A percentile compares a stretch with the other conserved stretches of the same genome.
These are phyloP conservation scores for Melanogaster broomeanus DNA, from an alignment of 768 basidiomycete genomes.

Conservation along the genomic window DNA sequence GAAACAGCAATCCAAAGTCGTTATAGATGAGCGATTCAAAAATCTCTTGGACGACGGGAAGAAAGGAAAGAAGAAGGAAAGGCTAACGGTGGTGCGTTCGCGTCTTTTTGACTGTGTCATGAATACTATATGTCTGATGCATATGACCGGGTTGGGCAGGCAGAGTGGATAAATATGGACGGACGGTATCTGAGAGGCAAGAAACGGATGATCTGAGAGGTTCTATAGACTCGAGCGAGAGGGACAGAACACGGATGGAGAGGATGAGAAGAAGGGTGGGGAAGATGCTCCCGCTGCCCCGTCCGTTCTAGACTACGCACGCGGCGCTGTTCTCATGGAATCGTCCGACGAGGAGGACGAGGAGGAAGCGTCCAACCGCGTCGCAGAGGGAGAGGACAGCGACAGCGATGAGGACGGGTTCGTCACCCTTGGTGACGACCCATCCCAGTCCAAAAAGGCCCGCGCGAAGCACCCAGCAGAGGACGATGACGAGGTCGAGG, in stretches of 20 bases:
- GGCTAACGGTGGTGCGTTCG: conserved; percentile 16
- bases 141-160: conserved; percentile 30
- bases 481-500: conserved; percentile 49
- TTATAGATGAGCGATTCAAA: conserved; percentile 92
- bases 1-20: conserved; percentile 78
- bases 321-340: conserved; percentile 84
- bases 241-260: conserved; percentile 27
- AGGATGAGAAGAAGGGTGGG: conserved; percentile 31
- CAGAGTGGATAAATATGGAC: conserved; percentile 89
- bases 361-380: conserved; percentile 11
- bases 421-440: conserved; percentile 51
- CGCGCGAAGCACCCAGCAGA: conserved; percentile 1
- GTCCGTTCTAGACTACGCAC: conserved; percentile 74
- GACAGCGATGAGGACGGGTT: conserved; percentile 51
- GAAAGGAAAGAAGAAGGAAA: conserved; percentile 37
- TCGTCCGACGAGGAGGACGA: conserved; percentile 80
- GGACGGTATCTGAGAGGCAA: conserved; percentile 63
- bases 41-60: conserved; percentile 60
- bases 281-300: conserved; percentile 18
- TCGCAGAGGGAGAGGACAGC: conserved; percentile 35
- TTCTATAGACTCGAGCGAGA: conserved; percentile 73
- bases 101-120: neutral
- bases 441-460: conserved; percentile 6
- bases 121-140: neutral
- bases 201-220: conserved; percentile 75